Base-by-base conservation (phyloP, 768 basidiomycete genomes). In the Rossbeevera mucosa region DNA sequence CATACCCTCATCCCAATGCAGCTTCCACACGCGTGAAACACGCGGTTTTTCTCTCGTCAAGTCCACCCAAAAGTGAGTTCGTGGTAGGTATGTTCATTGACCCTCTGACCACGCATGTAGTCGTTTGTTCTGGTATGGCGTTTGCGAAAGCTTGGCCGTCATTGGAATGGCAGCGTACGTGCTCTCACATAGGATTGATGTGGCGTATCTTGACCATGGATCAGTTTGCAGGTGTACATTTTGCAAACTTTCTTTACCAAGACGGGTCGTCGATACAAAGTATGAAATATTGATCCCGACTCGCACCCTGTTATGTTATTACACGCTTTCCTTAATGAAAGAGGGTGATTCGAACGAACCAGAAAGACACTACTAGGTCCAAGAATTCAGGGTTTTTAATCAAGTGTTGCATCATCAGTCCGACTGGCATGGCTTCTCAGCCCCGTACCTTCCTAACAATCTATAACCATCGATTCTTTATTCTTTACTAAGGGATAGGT, bases 221-320 rank as follows among this genome's bases (percentile, higher is more conserved):
- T 16, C 63, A 94, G 93, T 5, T 69, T 88, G 53, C 94, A 97
- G 72, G 89, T 95, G 12, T 95, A 93, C 66, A 76, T 94, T 42
- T 80, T 97, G 21, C 92, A 94, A 71, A 94, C 91, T 18, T 97
- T 95, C 83, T 97, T 97, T 74, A 93, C 90, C n/a, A 83, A 86
- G 69, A 93, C 92, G 7, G 91, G 91, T 30, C 81, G 91, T 68
- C 78, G 84, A 64, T 93, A 92, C 76, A 91, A 91, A 75, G 90
- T 91, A 64, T 92, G 83, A 43, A 68, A 59, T 30, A 26, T 36
- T 33, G 18, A 22, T 54, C 47, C 48, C 47, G 43, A 49, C 25
- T 42, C 57, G 61, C 53, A 51, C 47, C 47, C 21, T 53, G 40
- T 56, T 55, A 44, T 20, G 7, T 21, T 9, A 44, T 25, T n/a